These are phyloP conservation scores for Emmonsia crescens DNA, from an alignment of 2,329 filamentous ascomycete genomes.

Conservation along the genomic window DNA sequence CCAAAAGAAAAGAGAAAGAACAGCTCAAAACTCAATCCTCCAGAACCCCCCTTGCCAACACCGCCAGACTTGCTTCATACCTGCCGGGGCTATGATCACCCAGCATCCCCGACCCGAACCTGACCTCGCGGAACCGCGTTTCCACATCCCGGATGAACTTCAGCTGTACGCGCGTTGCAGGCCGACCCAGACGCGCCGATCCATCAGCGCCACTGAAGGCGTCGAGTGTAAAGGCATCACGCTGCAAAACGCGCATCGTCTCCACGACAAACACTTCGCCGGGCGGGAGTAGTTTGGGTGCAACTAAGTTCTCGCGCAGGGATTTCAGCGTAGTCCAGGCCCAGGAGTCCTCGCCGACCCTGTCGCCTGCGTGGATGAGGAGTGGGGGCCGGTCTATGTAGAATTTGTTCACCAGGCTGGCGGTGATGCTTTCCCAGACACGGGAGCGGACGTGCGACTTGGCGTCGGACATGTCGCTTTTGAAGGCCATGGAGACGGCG, in stretches of 20 bases:
- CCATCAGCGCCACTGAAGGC: constrained; percentile 29
- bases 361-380: constrained; percentile 36
- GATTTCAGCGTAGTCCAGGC: constrained; percentile 56
- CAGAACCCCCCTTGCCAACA: constrained; percentile 41
- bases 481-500: constrained; percentile 60
- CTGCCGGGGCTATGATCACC: constrained; percentile 63
- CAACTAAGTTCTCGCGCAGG: constrained; percentile 57
- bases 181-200: constrained; percentile 44
- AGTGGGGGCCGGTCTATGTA: constrained; percentile 40
- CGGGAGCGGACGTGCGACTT: constrained; percentile 56
- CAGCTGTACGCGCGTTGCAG: constrained; percentile 57
- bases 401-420: constrained; percentile 52
- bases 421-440: constrained; percentile 54
- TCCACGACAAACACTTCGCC: constrained; percentile 68
- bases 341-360: constrained; percentile 55
- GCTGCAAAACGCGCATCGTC: constrained; percentile 54
- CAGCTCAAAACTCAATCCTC: constrained; percentile 25
- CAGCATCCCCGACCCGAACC: constrained; percentile 63
- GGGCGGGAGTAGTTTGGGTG: constrained; percentile 59
- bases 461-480: constrained; percentile 56
- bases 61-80: constrained; percentile 59
- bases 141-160: constrained; percentile 64
- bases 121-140: constrained; percentile 56
- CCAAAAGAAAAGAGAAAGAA: neutral
- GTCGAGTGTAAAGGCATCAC: constrained; percentile 50